These are phyloP conservation scores for Pseudoscleropodium purum DNA, from an alignment of 225 moss, liverwort and hornwort species.

Conservation along the genomic window DNA sequence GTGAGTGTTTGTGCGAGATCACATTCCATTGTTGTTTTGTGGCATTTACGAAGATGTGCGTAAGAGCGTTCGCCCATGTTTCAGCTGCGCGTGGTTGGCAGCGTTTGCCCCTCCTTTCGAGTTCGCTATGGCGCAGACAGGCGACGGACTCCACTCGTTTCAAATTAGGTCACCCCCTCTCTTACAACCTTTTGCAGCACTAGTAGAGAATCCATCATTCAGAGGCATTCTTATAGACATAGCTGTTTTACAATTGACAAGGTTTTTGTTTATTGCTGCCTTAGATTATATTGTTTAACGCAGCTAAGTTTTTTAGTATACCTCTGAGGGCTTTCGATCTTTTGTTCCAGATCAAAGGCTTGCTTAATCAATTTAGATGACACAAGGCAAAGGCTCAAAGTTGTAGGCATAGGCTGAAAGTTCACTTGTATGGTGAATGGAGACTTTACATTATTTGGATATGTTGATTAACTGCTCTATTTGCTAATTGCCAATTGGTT, in stretches of 20 bases:
- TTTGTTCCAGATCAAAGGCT: neutral
- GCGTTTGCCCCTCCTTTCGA: slow-evolving; percentile 29
- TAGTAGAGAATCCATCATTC: neutral
- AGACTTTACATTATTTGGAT: neutral
- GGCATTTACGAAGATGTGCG: slow-evolving; percentile 6
- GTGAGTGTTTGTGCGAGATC: neutral
- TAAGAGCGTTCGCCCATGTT: slow-evolving; percentile 16
- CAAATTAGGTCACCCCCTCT: neutral
- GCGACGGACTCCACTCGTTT: neutral
- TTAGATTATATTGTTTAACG: no score
- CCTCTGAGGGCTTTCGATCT: neutral
- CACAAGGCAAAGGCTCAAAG: neutral
- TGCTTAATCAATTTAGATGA: neutral
- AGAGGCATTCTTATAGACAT: neutral
- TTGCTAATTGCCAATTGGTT: neutral
- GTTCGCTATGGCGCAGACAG: slow-evolving; percentile 16
- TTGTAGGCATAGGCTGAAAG: neutral
- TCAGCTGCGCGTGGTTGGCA: slow-evolving; percentile 21
- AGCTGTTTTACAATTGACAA: neutral
- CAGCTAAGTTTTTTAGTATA: neutral
- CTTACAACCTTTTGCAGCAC: neutral
- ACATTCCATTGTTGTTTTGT: neutral
- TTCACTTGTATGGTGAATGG: neutral
- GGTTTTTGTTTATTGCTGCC: neutral
- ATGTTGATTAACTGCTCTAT: neutral